phyloP scores from a whole-genome alignment of 495 filamentous ascomycete genomes.

The Coniosporium apollinis region DNA sequence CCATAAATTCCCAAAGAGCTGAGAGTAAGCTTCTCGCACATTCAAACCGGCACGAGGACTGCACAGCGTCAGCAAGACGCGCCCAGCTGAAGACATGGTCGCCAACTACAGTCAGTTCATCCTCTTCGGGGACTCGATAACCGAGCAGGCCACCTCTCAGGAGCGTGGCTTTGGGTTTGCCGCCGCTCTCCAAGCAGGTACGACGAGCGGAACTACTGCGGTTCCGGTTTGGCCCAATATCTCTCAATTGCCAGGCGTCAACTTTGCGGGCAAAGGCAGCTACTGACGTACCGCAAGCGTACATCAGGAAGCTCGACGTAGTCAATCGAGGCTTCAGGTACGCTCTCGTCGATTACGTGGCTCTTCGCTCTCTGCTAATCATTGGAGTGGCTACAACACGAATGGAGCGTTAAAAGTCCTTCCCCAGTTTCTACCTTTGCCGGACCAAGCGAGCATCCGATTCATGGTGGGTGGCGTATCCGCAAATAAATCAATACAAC shows the following conservation, averaged over 20 bases:
- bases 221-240: not conserved
- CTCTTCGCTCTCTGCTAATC: conserved; percentile 1
- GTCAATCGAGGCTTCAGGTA: conserved; percentile 50
- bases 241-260: conserved; percentile 8
- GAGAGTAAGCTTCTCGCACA: no score
- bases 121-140: conserved; percentile 71
- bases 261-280: conserved; percentile 7
- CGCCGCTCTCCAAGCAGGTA: conserved; percentile 54
- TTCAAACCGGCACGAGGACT: no score
- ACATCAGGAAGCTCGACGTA: conserved; percentile 47
- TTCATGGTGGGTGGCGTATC: conserved; percentile 37
- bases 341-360: conserved; percentile 1
- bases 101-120: conserved; percentile 52
- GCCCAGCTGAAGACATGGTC: no score
- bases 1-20: no score
- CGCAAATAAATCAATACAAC: not conserved
- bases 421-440: conserved; percentile 38
- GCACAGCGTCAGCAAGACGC: no score
- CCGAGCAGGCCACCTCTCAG: conserved; percentile 41
- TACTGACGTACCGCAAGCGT: conserved; percentile 27
- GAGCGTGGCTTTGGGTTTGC: conserved; percentile 51
- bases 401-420: conserved; percentile 42
- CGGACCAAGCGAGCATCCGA: conserved; percentile 36
- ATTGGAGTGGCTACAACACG: conserved; percentile 51
- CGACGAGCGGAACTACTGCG: not conserved